These are phyloP conservation scores for Aspergillus asperescens DNA, from an alignment of 495 filamentous ascomycete genomes.

Conservation along the genomic window DNA sequence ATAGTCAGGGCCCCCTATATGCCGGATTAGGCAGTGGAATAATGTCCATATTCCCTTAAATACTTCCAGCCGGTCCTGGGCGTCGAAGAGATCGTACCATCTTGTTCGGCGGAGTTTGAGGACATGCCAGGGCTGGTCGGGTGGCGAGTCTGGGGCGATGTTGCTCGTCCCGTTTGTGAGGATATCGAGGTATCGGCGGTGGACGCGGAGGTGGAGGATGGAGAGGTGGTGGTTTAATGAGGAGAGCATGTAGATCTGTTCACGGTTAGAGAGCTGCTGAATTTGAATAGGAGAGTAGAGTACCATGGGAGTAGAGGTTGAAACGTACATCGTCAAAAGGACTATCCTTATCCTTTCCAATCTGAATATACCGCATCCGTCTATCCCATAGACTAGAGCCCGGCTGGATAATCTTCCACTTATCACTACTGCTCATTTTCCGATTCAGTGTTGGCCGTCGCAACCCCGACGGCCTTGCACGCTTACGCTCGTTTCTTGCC, in stretches of 20 bases:
- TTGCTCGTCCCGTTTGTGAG: constrained; percentile 37
- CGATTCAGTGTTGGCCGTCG: constrained; percentile 31
- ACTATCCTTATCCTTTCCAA: constrained; percentile 54
- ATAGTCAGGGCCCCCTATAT: neutral
- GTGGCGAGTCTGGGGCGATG: constrained; percentile 35
- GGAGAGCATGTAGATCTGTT: constrained; percentile 74
- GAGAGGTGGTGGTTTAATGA: constrained; percentile 77
- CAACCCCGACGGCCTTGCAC: constrained; percentile 35
- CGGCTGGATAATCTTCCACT: constrained; percentile 52
- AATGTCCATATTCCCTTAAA: constrained; percentile 71
- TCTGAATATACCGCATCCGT: constrained; percentile 63
- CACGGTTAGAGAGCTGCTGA: constrained; percentile 5
- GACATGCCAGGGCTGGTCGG: constrained; percentile 58
- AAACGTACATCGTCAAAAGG: constrained; percentile 51
- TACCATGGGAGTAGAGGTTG: neutral
- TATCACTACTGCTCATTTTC: constrained; percentile 33
- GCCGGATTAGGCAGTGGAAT: constrained; percentile 65
- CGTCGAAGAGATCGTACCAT: constrained; percentile 74
- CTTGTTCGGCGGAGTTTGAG: constrained; percentile 61
- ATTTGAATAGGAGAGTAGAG: neutral
- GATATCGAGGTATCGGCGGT: constrained; percentile 55
- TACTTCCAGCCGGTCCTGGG: constrained; percentile 62
- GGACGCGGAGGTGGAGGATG: constrained; percentile 69
- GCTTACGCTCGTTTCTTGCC: constrained; percentile 34
- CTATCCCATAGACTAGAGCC: constrained; percentile 70